Conservation (phyloP, 345 rosid genomes). For the Populus tremula region DNA sequence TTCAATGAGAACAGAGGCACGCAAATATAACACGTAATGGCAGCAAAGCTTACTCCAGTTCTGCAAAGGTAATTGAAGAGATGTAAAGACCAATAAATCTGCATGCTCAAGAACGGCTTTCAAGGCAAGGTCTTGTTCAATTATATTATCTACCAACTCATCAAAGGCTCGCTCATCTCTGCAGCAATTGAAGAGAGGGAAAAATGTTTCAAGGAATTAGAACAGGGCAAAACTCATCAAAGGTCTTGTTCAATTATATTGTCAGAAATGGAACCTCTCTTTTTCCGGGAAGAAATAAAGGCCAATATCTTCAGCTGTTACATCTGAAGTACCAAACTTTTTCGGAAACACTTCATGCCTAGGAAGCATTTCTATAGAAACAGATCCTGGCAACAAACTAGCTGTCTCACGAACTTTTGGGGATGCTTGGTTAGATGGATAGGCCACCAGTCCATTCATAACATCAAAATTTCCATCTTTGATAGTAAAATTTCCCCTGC, state of each 20-base stretch:
- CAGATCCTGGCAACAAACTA: neutral
- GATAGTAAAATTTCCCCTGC: neutral
- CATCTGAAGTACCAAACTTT: neutral
- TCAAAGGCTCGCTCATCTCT: neutral
- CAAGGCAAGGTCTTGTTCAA: slow-evolving; percentile 8
- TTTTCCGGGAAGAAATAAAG: neutral
- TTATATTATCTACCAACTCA: neutral
- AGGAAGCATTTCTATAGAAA: neutral
- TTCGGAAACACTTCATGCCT: neutral
- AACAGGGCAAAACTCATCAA: neutral
- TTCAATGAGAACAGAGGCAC: neutral
- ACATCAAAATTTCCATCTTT: neutral
- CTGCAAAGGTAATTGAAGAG: neutral
- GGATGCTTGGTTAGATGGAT: neutral
- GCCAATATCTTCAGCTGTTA: neutral
- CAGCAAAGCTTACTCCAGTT: neutral
- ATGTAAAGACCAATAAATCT: slow-evolving; percentile 1
- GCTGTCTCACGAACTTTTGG: neutral
- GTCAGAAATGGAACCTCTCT: neutral
- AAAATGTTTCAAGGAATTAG: neutral
- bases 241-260: neutral
- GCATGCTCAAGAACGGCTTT: neutral
- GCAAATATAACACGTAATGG: neutral
- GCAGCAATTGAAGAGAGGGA: neutral
- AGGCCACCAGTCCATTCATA: neutral